These are phyloP conservation scores for Plasmodium vivax DNA, from an alignment of 169 alveolate genomes.

Conservation along the genomic window DNA sequence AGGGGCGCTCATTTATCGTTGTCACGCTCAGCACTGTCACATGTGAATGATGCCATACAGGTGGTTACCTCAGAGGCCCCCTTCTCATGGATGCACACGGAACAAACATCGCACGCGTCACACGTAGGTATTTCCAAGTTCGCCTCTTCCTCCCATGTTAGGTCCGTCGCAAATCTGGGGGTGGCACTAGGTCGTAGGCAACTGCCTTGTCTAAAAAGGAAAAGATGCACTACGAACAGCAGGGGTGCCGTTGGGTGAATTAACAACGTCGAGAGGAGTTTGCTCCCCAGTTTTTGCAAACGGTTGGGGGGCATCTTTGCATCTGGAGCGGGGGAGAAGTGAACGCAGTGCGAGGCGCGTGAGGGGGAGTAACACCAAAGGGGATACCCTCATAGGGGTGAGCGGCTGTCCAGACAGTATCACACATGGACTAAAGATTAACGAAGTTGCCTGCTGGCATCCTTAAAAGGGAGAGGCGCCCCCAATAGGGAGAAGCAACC, in stretches of 20 bases:
- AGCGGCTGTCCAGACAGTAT: background rate
- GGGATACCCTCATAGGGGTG: background rate
- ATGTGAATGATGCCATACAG: background rate
- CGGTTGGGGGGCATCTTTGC: constrained; percentile 17
- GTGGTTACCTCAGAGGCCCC: constrained; percentile 19
- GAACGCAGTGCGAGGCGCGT: background rate
- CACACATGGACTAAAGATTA: background rate
- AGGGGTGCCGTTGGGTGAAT: background rate
- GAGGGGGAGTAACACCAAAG: background rate
- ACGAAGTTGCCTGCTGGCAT: background rate
- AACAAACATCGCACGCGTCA: constrained; percentile 11
- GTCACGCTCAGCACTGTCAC: background rate
- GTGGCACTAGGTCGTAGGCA: background rate
- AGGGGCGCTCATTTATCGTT: background rate
- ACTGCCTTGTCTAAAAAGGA: background rate
- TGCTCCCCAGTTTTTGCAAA: constrained; percentile 26
- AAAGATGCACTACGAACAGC: constrained; percentile 5
- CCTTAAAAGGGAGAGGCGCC: background rate
- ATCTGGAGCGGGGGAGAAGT: background rate
- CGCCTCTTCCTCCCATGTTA: background rate
- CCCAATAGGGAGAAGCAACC: background rate
- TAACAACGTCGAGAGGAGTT: background rate
- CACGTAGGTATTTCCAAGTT: constrained; percentile 25
- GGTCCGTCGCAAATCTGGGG: background rate
- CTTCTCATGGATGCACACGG: constrained; percentile 55